phyloP scores from a whole-genome alignment of 2,329 filamentous ascomycete species.

The Trichoderma endophyticum region DNA sequence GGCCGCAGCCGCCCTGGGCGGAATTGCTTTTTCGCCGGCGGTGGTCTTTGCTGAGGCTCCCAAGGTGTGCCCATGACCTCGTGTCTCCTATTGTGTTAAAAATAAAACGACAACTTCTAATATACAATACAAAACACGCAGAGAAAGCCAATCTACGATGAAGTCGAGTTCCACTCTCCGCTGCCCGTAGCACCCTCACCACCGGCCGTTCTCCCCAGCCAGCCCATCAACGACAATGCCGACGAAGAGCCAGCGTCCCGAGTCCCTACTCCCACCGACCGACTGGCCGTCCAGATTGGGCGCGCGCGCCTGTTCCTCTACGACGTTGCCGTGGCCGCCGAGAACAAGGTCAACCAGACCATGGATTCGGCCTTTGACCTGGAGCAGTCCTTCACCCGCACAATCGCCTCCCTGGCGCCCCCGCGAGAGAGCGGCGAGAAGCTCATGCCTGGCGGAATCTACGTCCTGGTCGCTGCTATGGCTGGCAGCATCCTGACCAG shows the following conservation, averaged over 20 bases:
- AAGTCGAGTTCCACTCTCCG: constrained; percentile 49
- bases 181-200: constrained; percentile 32
- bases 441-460: constrained; percentile 84
- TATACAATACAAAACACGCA: constrained; percentile 14
- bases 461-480: constrained; percentile 93
- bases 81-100: not conserved
- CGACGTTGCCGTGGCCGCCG: constrained; percentile 66
- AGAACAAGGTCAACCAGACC: constrained; percentile 78
- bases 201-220: constrained; percentile 27
- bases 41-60: constrained; percentile 52
- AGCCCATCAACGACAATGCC: constrained; percentile 29
- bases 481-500: constrained; percentile 87
- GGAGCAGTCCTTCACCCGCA: constrained; percentile 86
- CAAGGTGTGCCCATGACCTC: constrained; percentile 28
- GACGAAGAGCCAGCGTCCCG: constrained; percentile 32
- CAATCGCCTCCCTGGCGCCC: constrained; percentile 83
- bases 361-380: constrained; percentile 79
- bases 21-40: constrained; percentile 46
- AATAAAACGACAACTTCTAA: not conserved
- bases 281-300: constrained; percentile 79
- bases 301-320: constrained; percentile 78
- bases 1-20: constrained; percentile 49
- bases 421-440: constrained; percentile 81
- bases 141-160: constrained; percentile 79
- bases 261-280: constrained; percentile 79